Evolutionary conservation across 1,284 basidiomycete species (phyloP).

Genomic region (Rugiboletus extremiorientalis): DNA sequence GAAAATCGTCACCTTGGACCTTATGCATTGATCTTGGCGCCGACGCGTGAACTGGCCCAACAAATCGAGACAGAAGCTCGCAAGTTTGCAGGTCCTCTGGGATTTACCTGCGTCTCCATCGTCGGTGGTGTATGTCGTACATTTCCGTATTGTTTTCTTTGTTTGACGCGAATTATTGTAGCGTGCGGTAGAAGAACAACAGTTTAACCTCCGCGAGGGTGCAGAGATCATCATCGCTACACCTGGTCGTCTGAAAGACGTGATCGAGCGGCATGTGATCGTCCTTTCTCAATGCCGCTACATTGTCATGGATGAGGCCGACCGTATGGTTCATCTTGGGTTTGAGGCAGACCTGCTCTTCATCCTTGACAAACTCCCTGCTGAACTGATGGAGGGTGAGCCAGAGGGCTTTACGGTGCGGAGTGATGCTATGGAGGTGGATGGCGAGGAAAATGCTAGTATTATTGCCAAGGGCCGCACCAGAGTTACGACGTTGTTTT

Average conservation of each 20-base stretch:
- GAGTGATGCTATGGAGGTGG: slow-evolving; percentile 54
- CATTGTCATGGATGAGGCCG: slow-evolving; percentile 99
- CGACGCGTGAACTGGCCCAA: slow-evolving; percentile 96
- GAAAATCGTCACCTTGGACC: slow-evolving; percentile 93
- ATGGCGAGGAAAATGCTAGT: slow-evolving; percentile 41
- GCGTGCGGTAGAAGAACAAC: slow-evolving; percentile 94
- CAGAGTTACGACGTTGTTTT: slow-evolving; percentile 91
- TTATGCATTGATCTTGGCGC: slow-evolving; percentile 91
- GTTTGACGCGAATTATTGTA: slow-evolving; percentile 27
- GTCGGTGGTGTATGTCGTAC: slow-evolving; percentile 82
- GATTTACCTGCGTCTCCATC: slow-evolving; percentile 93
- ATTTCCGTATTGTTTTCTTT: background rate
- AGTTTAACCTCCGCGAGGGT: slow-evolving; percentile 92
- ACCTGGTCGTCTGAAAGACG: slow-evolving; percentile 96
- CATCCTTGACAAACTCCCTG: slow-evolving; percentile 91
- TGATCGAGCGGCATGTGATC: slow-evolving; percentile 93
- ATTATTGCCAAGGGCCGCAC: slow-evolving; percentile 72
- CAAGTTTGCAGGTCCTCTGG: slow-evolving; percentile 88
- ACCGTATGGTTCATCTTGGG: slow-evolving; percentile 97
- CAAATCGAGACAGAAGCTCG: slow-evolving; percentile 94
- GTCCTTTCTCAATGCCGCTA: slow-evolving; percentile 97
- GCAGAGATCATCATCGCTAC: slow-evolving; percentile 99
- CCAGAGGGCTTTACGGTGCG: slow-evolving; percentile 43
- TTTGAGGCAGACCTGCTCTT: slow-evolving; percentile 95
- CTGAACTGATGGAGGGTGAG: slow-evolving; percentile 84